Evolutionary conservation across 108 stramenopile species (phyloP), one percentile per base, ranked within the genome.

Genomic region (Asterionellopsis glacialis): DNA sequence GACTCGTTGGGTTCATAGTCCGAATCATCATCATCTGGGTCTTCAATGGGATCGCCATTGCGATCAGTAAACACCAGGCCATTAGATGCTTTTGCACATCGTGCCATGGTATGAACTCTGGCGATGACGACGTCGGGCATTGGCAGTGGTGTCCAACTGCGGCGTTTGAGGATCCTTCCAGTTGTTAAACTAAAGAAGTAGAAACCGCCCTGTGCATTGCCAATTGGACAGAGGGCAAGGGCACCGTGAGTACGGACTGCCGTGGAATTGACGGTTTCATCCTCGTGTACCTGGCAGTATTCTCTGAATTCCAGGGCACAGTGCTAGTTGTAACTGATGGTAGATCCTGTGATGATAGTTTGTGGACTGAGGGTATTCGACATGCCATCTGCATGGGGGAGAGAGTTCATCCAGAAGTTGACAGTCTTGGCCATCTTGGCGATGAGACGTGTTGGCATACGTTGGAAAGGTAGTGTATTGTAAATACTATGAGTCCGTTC

Each of bases 201-300:
- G 56, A 76, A 62, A 0, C 65, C 69, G 3, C 78, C 75, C 71
- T 70, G 69, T 0, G 0, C 52, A 23, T 66, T 70, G 16, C 56
- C 63, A 18, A 55, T 51, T 23, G 79, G 74, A 0, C 63, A 42
- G 4, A 75, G 63, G 25, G 55, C 54, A 21, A 80, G 51, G 0
- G 67, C 70, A 11, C 63, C 62, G 4, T 22, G 16, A 5, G 75
- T 67, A 9, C 75, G 19, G n/a, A 61, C 16, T 13, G 11, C 45
- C 55, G 50, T 66, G 11, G 22, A 12, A 43, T 74, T 74, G 26
- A 57, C 50, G 40, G 66, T 51, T 48, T 72, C 70, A n/a, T n/a
- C n/a, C 40, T 75, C 77, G 48, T 69, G 64, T 0, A 52, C 57
- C 18, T 82, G 61, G 7, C 53, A 51, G 51, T 78, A 82, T 21